Conservation (phyloP, 805 yeast species). For the Starmerella sirachaensis region DNA sequence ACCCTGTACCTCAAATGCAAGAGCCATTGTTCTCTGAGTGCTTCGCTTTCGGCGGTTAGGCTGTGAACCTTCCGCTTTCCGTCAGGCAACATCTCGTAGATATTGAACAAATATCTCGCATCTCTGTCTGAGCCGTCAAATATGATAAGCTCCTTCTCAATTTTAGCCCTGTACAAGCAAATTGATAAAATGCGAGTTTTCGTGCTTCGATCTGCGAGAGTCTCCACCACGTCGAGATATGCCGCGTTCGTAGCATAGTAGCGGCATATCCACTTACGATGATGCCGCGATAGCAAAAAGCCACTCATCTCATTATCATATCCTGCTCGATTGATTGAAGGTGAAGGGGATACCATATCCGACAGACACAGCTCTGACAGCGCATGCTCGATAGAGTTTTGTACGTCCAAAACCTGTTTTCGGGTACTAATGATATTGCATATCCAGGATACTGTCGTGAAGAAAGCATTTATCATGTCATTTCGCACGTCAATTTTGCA, state of each 20-base stretch:
- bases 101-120: constrained; percentile 10
- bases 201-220: not conserved
- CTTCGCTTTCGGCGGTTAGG: constrained; percentile 12
- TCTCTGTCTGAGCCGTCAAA: constrained; percentile 10
- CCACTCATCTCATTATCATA: constrained; percentile 8
- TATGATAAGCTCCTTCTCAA: not conserved
- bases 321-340: not conserved
- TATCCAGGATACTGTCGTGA: constrained; percentile 8
- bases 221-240: constrained; percentile 5
- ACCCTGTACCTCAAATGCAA: constrained; percentile 3
- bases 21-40: constrained; percentile 9
- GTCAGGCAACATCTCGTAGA: not conserved
- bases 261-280: constrained; percentile 1
- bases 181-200: not conserved
- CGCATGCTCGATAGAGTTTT: constrained; percentile 2
- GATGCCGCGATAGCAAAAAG: constrained; percentile 3
- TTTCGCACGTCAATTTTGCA: constrained; percentile 51
- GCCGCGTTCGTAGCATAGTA: constrained; percentile 10
- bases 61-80: not conserved
- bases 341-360: constrained; percentile 7
- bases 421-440: not conserved
- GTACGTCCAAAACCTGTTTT: not conserved
- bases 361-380: constrained; percentile 7
- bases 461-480: constrained; percentile 42
- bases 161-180: constrained; percentile 1